phyloP scores from a whole-genome alignment of 1,284 basidiomycete genomes.

The Sporisorium graminicola region DNA sequence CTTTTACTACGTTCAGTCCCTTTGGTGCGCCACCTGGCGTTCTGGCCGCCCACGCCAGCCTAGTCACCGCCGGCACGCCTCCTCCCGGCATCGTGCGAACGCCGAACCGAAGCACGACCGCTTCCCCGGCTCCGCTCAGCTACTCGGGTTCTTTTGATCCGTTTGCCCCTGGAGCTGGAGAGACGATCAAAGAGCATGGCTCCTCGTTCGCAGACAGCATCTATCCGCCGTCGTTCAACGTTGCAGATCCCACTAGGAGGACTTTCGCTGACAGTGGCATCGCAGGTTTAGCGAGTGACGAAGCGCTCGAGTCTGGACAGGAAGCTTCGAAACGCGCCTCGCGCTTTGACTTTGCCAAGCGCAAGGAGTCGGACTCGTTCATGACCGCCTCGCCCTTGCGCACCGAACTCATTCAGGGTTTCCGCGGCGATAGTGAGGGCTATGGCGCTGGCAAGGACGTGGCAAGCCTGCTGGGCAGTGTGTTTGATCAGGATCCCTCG shows the following conservation, averaged over 20 bases:
- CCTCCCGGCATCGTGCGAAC: slow-evolving; percentile 36
- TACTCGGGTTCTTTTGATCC: slow-evolving; percentile 68
- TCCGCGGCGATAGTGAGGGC: slow-evolving; percentile 25
- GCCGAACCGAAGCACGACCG: slow-evolving; percentile 46
- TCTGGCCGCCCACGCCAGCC: slow-evolving; percentile 36
- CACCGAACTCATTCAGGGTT: slow-evolving; percentile 36
- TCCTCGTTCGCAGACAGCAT: slow-evolving; percentile 35
- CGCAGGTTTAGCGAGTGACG: slow-evolving; percentile 21
- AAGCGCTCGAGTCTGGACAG: slow-evolving; percentile 20
- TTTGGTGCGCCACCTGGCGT: slow-evolving; percentile 43
- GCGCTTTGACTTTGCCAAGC: slow-evolving; percentile 64
- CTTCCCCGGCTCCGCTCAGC: slow-evolving; percentile 48
- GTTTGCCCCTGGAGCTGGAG: slow-evolving; percentile 60
- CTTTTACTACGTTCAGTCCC: slow-evolving; percentile 46
- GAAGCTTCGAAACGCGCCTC: slow-evolving; percentile 51
- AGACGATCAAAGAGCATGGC: slow-evolving; percentile 47
- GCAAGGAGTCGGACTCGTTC: slow-evolving; percentile 56
- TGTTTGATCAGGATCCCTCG: slow-evolving; percentile 51
- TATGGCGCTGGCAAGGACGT: slow-evolving; percentile 46
- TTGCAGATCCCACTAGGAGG: slow-evolving; percentile 56
- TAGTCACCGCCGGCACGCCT: slow-evolving; percentile 37
- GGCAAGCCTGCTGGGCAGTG: slow-evolving; percentile 53
- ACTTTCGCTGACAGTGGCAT: slow-evolving; percentile 16
- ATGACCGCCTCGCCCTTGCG: slow-evolving; percentile 42
- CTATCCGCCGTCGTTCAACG: slow-evolving; percentile 46